phyloP scores from a whole-genome alignment of 1,284 basidiomycete genomes.

The Fomitopsis pinicola region DNA sequence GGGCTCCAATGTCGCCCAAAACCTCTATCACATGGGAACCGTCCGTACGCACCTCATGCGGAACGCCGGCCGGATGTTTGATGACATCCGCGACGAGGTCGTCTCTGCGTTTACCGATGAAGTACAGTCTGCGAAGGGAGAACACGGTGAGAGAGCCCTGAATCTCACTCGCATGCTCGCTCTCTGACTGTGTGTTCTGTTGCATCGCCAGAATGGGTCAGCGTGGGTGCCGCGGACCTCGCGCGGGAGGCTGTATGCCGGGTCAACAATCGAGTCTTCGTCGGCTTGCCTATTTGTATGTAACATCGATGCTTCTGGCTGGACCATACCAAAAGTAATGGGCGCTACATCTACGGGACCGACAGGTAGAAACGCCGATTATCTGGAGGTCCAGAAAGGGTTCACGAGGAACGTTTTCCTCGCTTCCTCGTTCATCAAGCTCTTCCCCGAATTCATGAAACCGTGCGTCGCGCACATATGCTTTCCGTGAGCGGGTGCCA shows the following conservation, averaged over 20 bases:
- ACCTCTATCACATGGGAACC: constrained; percentile 24
- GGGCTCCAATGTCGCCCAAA: constrained; percentile 14
- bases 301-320: constrained; percentile 6
- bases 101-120: constrained; percentile 4
- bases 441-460: too few relatives aligned
- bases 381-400: too few relatives aligned
- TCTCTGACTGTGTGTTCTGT: not conserved
- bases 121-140: not conserved
- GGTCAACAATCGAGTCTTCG: constrained; percentile 38
- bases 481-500: too few relatives aligned
- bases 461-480: too few relatives aligned
- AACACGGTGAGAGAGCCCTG: constrained; percentile 19
- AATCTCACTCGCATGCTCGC: not conserved
- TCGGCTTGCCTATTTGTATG: constrained; percentile 38
- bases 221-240: constrained; percentile 23
- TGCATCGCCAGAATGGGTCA: constrained; percentile 8
- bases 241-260: constrained; percentile 31
- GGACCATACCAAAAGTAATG: too few relatives aligned
- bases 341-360: too few relatives aligned
- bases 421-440: too few relatives aligned
- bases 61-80: constrained; percentile 8
- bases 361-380: too few relatives aligned
- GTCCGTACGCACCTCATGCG: constrained; percentile 20
- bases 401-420: too few relatives aligned
- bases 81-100: constrained; percentile 16